Base-by-base conservation (phyloP, 2,329 filamentous ascomycete genomes). In the Arthroderma sp. region DNA sequence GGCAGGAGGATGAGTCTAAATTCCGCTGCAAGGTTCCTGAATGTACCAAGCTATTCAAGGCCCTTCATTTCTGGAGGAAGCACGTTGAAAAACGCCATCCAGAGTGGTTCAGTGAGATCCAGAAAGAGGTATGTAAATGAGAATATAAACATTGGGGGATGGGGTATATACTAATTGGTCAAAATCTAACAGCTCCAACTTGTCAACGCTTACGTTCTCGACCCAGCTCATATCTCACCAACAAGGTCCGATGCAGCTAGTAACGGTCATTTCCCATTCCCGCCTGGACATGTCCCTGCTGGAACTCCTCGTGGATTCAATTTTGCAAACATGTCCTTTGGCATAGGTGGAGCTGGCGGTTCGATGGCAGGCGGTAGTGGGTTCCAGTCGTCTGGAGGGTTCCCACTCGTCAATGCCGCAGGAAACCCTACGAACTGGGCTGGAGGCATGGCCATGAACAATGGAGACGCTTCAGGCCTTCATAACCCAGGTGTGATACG, bases 1-100 rank as follows among this genome's bases (percentile, higher is more conserved):
- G 95, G 68, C 89, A 96, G 64, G 91, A 98, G 62, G 93, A 98
- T 55, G 88, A 95, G 62, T 82, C 89, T 57, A 96, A 96, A 61
- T 98, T 82, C 73, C 80, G 93, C 49, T 98, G 91, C 74, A 94
- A 91, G 63, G 88, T 94, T 3, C 89, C 89, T 1, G 88, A 95
- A 34, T 98, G 91, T 65, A 83, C 83, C 7, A 98, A 98, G 65
- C 71, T 98, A 5, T 98, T 98, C 74, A 96, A 96, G 64, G 91
- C 91, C 47, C 83, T 94, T 37, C 80, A 89, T 55, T 98, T 98
- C 62, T 98, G 93, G 89, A 81, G 80, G 57, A 98, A 98, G 71
- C 91, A 98, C 57, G 81, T 96, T 10, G 89, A 96, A 66, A 98
- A 98, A 69, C 80, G 93, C 47, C 91, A 98, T 61, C 62, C 76